Evolutionary conservation across 2,329 filamentous ascomycete genomes (phyloP).

Genomic region (Neofusicoccum sp.): DNA sequence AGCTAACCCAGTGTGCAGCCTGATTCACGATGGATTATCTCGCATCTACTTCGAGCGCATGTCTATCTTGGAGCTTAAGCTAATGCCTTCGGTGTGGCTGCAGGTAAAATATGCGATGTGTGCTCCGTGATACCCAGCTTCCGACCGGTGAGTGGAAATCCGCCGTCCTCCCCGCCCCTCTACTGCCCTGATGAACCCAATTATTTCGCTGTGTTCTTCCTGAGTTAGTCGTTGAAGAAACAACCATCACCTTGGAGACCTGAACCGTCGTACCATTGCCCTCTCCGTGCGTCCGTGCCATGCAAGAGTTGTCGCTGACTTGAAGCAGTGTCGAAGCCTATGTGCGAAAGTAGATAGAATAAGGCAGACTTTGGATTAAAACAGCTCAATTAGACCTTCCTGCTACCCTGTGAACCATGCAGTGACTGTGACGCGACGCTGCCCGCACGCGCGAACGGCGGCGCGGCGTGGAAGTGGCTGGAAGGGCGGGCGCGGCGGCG

Average conservation of each 20-base stretch:
- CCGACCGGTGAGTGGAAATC: neutral
- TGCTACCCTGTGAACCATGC: neutral
- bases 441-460: neutral
- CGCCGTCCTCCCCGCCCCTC: slow-evolving; percentile 25
- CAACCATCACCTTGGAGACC: slow-evolving; percentile 68
- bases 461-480: neutral
- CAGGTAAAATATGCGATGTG: neutral
- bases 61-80: slow-evolving; percentile 25
- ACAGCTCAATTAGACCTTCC: neutral
- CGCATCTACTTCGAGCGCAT: slow-evolving; percentile 1
- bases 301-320: neutral
- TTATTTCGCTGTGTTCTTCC: slow-evolving; percentile 68
- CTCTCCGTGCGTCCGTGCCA: neutral
- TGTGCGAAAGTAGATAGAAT: neutral
- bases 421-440: neutral
- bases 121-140: slow-evolving; percentile 23
- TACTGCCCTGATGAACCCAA: slow-evolving; percentile 59
- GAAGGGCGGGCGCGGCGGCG: neutral
- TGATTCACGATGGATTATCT: slow-evolving; percentile 39
- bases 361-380: neutral
- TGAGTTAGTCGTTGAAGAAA: slow-evolving; percentile 62
- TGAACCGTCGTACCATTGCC: slow-evolving; percentile 43
- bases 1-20: slow-evolving; percentile 35
- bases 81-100: slow-evolving; percentile 22
- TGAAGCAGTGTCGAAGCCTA: neutral